These are phyloP conservation scores for Odontarrhena argentea DNA, from an alignment of 345 rosid species.

Conservation along the genomic window DNA sequence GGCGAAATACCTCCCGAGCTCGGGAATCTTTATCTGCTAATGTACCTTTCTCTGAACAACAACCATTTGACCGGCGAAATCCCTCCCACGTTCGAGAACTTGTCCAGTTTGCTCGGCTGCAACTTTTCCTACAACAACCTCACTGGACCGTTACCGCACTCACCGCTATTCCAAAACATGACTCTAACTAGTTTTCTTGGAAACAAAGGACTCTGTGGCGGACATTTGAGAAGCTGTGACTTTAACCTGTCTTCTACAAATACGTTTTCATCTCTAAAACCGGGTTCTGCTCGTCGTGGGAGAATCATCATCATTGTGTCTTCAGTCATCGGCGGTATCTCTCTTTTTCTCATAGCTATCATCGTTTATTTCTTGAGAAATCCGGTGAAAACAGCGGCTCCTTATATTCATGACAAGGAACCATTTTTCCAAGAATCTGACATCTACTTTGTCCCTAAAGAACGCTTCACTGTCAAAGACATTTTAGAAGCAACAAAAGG, in stretches of 20 bases:
- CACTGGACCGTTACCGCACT: slow-evolving; percentile 66
- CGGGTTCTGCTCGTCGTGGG: slow-evolving; percentile 44
- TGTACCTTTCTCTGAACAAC: slow-evolving; percentile 70
- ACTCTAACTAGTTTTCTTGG: slow-evolving; percentile 61
- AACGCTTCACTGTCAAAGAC: slow-evolving; percentile 85
- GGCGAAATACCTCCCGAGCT: slow-evolving; percentile 80
- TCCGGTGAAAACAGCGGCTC: slow-evolving; percentile 44
- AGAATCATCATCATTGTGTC: slow-evolving; percentile 60
- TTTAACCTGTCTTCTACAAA: slow-evolving; percentile 46
- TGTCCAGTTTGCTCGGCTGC: slow-evolving; percentile 81
- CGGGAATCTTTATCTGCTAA: slow-evolving; percentile 69
- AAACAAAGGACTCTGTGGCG: slow-evolving; percentile 83
- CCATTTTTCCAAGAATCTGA: slow-evolving; percentile 52
- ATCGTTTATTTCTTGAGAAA: slow-evolving; percentile 63
- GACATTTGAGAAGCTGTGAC: slow-evolving; percentile 57
- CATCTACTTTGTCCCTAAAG: slow-evolving; percentile 79
- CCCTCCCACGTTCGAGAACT: slow-evolving; percentile 61
- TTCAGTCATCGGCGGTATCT: slow-evolving; percentile 70
- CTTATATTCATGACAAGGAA: slow-evolving; percentile 56
- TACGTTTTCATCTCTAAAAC: slow-evolving; percentile 37
- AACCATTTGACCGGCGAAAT: slow-evolving; percentile 78
- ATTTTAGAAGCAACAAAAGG: slow-evolving; percentile 72
- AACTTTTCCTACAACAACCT: slow-evolving; percentile 90
- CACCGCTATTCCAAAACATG: slow-evolving; percentile 63
- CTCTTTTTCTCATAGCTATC: slow-evolving; percentile 66